phyloP scores from a whole-genome alignment of 192 early-diverging fungal species.

The Backusella luteola region DNA sequence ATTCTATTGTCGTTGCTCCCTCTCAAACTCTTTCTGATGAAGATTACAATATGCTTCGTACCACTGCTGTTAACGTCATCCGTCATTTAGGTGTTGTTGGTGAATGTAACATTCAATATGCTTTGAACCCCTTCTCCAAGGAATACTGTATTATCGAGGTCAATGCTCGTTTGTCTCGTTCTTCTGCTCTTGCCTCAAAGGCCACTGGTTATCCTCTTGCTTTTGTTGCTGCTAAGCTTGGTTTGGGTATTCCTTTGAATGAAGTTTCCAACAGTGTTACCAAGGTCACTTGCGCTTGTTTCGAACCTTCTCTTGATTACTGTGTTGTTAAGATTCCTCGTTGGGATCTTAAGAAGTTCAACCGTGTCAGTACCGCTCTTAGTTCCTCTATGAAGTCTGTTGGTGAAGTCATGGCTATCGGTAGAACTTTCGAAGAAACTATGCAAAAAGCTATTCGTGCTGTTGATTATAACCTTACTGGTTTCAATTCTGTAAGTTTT shows the following conservation, averaged over 20 bases:
- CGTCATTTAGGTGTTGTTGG: conserved; percentile 98
- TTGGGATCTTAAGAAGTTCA: conserved; percentile 97
- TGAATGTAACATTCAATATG: conserved; percentile 99
- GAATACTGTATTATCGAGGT: conserved; percentile 99
- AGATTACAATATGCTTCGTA: conserved; percentile 98
- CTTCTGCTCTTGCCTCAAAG: conserved; percentile 91
- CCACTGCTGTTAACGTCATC: conserved; percentile 95
- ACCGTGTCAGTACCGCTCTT: conserved; percentile 86
- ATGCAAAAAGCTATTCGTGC: conserved; percentile 95
- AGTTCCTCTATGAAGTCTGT: conserved; percentile 96
- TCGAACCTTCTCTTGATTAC: conserved; percentile 97
- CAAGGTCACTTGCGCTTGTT: conserved; percentile 94
- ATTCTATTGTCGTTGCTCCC: conserved; percentile 98
- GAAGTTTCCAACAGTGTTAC: conserved; percentile 95
- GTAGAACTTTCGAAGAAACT: conserved; percentile 98
- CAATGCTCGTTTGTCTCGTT: conserved; percentile 93
- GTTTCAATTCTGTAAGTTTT: conserved; percentile 63
- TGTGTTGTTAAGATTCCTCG: conserved; percentile 82
- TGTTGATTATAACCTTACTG: conserved; percentile 84
- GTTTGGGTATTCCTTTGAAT: conserved; percentile 88
- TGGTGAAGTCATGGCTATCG: conserved; percentile 98
- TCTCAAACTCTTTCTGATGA: conserved; percentile 96
- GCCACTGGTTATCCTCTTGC: conserved; percentile 99
- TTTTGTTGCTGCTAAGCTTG: conserved; percentile 97
- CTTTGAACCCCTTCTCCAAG: conserved; percentile 88